Evolutionary conservation across 2,329 filamentous ascomycete genomes (phyloP), one percentile per base, ranked within the genome.

Genomic region (Cordyceps cateniannulata): DNA sequence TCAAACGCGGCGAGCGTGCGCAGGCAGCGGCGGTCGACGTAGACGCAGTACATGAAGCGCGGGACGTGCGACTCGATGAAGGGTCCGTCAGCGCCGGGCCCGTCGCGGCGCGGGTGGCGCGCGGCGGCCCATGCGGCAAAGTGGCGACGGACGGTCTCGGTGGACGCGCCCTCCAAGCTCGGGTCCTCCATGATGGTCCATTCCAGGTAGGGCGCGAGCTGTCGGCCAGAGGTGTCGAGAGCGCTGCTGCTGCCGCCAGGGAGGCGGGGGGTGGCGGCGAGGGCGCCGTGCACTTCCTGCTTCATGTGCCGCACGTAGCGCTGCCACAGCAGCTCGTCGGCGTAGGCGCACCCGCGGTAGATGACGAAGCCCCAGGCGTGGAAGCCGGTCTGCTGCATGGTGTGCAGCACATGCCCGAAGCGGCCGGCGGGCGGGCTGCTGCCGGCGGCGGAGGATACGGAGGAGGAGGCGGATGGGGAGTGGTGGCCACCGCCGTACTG

Each of bases 11-110:
- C 35, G 22, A 61, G 59, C 12, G 59, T 61, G 45, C 45, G 44
- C 44, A 57, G 52, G 38, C 59, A 61, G 45, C 45, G 44, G 35
- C 32, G 24, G 52, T 61, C 59, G 10, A 61, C 20, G 52, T 51
- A 52, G 8, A 61, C 51, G 52, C 59, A 61, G 52, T 61, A 56
- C 52, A 56, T 56, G 59, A 61, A 61, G 44, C 59, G 59, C 51
- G 59, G 59, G 22, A 55, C 51, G 45, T 55, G 45, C 32, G 51
- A 50, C 57, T 59, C 57, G 57, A 59, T 59, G 27, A 59, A 59
- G 12, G 57, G 57, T 38, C 57, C 57, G 57, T 59, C 57, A 24
- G 57, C 57, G 48, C 57, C 57, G 27, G 59, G 59, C 9, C 51
- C 51, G 59, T 60, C 59, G 44, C 50, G 50, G 27, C 27, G 29